Evolutionary conservation across 306 rosid genomes (phyloP).

Genomic region (Trifolium pratense): DNA sequence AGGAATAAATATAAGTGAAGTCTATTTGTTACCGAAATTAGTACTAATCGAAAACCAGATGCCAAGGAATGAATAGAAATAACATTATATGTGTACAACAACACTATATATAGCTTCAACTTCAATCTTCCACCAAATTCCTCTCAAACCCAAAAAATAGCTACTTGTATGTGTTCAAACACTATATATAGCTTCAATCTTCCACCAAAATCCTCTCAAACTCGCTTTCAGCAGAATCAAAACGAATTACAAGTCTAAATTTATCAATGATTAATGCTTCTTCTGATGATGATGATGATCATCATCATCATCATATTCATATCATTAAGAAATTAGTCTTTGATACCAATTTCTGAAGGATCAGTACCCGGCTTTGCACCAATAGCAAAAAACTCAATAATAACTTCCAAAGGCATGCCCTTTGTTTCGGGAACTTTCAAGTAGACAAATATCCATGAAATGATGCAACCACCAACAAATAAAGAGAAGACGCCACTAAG

Average conservation of each 20-base stretch:
- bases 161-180: conserved; percentile 13
- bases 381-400: conserved; percentile 68
- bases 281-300: conserved; percentile 11
- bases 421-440: conserved; percentile 77
- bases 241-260: conserved; percentile 23
- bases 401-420: conserved; percentile 86
- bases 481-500: conserved; percentile 60
- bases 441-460: conserved; percentile 69
- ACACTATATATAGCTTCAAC: not conserved
- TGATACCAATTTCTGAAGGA: conserved; percentile 45
- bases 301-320: not conserved
- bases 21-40: not conserved
- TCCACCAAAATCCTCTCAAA: conserved; percentile 38
- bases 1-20: not conserved
- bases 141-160: not conserved
- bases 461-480: conserved; percentile 58
- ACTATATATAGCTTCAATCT: conserved; percentile 25
- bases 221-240: conserved; percentile 13
- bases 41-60: not conserved
- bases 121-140: conserved; percentile 39
- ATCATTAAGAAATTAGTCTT: conserved; percentile 34
- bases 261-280: conserved; percentile 10
- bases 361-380: conserved; percentile 61
- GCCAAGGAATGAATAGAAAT: conserved; percentile 20
- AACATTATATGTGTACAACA: conserved; percentile 17